Conservation (phyloP, 805 yeast genomes). For the Wickerhamiella nectarea region DNA sequence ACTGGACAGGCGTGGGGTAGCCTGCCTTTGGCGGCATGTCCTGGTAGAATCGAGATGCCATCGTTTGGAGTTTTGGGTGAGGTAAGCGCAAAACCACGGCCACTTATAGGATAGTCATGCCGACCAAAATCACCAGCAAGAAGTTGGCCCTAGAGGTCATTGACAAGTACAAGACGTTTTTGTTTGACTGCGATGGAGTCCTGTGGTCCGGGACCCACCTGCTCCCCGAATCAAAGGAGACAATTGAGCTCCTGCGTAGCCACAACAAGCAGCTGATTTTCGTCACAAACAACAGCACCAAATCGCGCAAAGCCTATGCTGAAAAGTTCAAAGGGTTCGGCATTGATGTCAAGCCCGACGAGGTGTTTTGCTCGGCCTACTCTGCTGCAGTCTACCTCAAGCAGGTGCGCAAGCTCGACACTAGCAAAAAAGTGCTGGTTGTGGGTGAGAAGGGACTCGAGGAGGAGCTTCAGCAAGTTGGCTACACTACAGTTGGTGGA, state of each 20-base stretch:
- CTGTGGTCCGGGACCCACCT: slow-evolving; percentile 81
- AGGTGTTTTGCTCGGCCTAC: slow-evolving; percentile 83
- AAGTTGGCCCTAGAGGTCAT: slow-evolving; percentile 34
- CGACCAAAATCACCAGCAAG: slow-evolving; percentile 17
- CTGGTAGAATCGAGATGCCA: slow-evolving; percentile 29
- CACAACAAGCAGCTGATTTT: slow-evolving; percentile 59
- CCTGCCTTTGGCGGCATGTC: slow-evolving; percentile 83
- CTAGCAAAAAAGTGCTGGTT: slow-evolving; percentile 70
- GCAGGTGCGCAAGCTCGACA: slow-evolving; percentile 60
- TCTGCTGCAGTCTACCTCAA: slow-evolving; percentile 80
- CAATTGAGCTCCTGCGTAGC: slow-evolving; percentile 44
- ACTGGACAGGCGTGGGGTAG: slow-evolving; percentile 63
- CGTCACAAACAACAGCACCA: slow-evolving; percentile 93
- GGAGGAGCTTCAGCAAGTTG: slow-evolving; percentile 61
- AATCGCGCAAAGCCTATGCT: slow-evolving; percentile 66
- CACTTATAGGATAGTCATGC: slow-evolving; percentile 8
- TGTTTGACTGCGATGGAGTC: slow-evolving; percentile 97
- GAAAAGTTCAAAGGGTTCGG: slow-evolving; percentile 57
- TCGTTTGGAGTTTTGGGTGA: not conserved
- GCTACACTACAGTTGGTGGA: slow-evolving; percentile 73
- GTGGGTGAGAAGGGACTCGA: slow-evolving; percentile 81
- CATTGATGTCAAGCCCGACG: slow-evolving; percentile 35
- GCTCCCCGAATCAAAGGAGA: slow-evolving; percentile 67
- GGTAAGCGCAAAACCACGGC: not conserved
- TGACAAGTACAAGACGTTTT: slow-evolving; percentile 61